These are phyloP conservation scores for Meredithiella fracta DNA, from an alignment of 2,329 filamentous ascomycete genomes.

Conservation along the genomic window DNA sequence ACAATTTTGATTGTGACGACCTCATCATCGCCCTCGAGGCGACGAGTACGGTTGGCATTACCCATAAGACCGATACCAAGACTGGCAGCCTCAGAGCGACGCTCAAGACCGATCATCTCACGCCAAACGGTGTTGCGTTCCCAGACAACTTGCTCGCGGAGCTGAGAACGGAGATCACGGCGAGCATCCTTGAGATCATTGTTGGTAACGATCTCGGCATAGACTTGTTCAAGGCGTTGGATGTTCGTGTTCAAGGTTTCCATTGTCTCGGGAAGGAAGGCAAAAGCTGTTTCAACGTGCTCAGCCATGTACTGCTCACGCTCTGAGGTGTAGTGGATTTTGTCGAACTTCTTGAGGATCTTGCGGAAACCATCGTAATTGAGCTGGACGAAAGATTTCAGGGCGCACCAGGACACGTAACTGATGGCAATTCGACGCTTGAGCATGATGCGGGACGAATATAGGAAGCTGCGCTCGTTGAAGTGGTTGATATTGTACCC, in stretches of 20 bases:
- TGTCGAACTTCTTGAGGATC: conserved; percentile 96
- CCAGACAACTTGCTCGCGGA: conserved; percentile 96
- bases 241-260: conserved; percentile 56
- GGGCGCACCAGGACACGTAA: conserved; percentile 84
- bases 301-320: conserved; percentile 60
- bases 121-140: conserved; percentile 97
- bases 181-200: conserved; percentile 63
- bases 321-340: conserved; percentile 71
- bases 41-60: conserved; percentile 47
- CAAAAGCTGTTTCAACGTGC: conserved; percentile 61
- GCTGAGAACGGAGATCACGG: conserved; percentile 73
- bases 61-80: conserved; percentile 75
- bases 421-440: conserved; percentile 80
- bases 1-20: conserved; percentile 48
- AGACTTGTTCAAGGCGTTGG: conserved; percentile 56
- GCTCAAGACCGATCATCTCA: conserved; percentile 95
- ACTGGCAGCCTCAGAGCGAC: conserved; percentile 85
- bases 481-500: conserved; percentile 60
- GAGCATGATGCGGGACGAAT: conserved; percentile 59
- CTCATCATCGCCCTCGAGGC: conserved; percentile 65
- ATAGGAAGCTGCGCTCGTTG: conserved; percentile 53
- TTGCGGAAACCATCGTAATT: conserved; percentile 96
- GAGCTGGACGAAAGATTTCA: conserved; percentile 89
- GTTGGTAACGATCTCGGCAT: conserved; percentile 65
- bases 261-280: conserved; percentile 62